Evolutionary conservation across 1,139 yeast species (phyloP).

Genomic region (Sugiyamaella pinicola): DNA sequence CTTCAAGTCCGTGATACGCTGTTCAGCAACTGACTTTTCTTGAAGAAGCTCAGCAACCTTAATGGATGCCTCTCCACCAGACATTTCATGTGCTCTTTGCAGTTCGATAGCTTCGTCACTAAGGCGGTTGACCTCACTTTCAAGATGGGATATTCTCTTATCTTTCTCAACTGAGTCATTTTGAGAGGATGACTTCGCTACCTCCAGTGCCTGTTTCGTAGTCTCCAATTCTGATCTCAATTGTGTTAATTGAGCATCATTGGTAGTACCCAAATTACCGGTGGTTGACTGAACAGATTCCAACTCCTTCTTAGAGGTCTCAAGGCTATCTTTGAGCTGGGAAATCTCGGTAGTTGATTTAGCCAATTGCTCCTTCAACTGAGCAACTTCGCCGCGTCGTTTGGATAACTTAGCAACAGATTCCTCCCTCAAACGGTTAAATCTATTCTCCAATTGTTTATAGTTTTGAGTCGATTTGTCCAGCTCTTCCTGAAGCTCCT

Average conservation of each 20-base stretch:
- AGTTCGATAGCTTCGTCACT: slow-evolving; percentile 32
- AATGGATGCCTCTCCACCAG: slow-evolving; percentile 11
- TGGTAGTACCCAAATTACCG: slow-evolving; percentile 19
- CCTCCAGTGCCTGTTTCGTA: slow-evolving; percentile 35
- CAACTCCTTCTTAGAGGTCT: slow-evolving; percentile 26
- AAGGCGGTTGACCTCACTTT: slow-evolving; percentile 32
- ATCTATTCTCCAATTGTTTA: slow-evolving; percentile 27
- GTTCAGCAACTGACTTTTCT: slow-evolving; percentile 18
- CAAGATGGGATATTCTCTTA: slow-evolving; percentile 34
- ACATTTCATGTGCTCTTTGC: slow-evolving; percentile 22
- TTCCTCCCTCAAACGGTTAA: slow-evolving; percentile 36
- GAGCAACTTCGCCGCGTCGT: slow-evolving; percentile 32
- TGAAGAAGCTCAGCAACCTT: slow-evolving; percentile 19
- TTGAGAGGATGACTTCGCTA: slow-evolving; percentile 28
- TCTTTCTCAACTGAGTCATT: slow-evolving; percentile 31
- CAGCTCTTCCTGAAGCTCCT: slow-evolving; percentile 19
- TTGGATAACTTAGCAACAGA: slow-evolving; percentile 38
- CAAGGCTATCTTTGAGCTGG: slow-evolving; percentile 31
- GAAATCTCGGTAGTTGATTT: slow-evolving; percentile 26
- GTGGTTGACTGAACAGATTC: slow-evolving; percentile 26
- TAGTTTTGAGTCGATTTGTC: slow-evolving; percentile 19
- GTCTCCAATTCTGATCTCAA: slow-evolving; percentile 33
- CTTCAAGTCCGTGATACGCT: slow-evolving; percentile 8
- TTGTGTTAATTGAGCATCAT: slow-evolving; percentile 29
- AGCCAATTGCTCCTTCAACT: slow-evolving; percentile 31